Evolutionary conservation across 225 moss, liverwort and hornwort species (phyloP).

Genomic region (Polytrichum commune): DNA sequence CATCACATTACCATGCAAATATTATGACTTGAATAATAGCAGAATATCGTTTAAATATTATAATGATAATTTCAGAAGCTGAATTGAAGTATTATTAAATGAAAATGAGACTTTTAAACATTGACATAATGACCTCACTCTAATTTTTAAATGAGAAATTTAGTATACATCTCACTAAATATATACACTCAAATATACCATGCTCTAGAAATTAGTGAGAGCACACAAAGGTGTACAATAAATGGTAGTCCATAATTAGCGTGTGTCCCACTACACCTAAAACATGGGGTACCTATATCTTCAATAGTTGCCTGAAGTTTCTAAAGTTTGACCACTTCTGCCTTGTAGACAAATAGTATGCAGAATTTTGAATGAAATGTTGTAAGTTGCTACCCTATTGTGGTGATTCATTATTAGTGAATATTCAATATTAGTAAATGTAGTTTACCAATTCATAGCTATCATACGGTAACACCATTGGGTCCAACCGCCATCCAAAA

Average conservation of each 20-base stretch:
- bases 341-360: neutral
- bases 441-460: constrained; percentile 68
- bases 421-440: neutral
- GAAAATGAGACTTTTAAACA: too few species aligned
- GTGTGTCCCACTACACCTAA: neutral
- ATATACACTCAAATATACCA: neutral
- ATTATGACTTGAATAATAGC: neutral
- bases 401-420: neutral
- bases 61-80: neutral
- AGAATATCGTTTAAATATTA: neutral
- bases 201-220: neutral
- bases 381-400: neutral
- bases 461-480: constrained; percentile 69
- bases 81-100: too few species aligned
- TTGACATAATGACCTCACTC: too few species aligned
- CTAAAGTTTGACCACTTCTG: too few species aligned
- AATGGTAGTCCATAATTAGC: neutral
- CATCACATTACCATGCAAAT: neutral
- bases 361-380: neutral
- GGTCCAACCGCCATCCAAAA: constrained; percentile 89
- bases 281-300: neutral
- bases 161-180: neutral
- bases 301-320: neutral
- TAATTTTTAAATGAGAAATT: neutral
- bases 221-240: neutral